Conservation (phyloP, 2,329 filamentous ascomycete species). For the Pyrenochaeta sp. region DNA sequence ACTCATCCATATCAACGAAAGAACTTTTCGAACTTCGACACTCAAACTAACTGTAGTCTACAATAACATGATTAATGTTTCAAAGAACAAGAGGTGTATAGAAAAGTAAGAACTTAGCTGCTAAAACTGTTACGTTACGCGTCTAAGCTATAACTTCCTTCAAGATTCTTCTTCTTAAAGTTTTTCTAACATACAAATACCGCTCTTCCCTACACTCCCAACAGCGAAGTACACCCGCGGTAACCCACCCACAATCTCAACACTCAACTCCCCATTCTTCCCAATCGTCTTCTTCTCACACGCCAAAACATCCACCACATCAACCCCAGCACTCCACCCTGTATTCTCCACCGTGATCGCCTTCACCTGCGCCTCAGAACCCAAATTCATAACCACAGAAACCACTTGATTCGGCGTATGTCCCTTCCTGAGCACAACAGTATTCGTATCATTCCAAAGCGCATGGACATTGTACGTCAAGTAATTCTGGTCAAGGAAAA, state of each 20-base stretch:
- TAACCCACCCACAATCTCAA: conserved; percentile 46
- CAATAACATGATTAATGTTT: too few species aligned
- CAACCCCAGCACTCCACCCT: conserved; percentile 33
- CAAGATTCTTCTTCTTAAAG: too few species aligned
- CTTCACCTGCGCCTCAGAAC: conserved; percentile 37
- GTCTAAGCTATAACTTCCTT: too few species aligned
- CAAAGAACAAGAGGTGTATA: too few species aligned
- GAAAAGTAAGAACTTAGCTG: too few species aligned
- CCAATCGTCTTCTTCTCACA: conserved; percentile 38
- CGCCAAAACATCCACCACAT: conserved; percentile 41
- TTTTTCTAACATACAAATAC: too few species aligned
- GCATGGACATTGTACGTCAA: conserved; percentile 51
- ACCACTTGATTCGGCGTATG: conserved; percentile 52
- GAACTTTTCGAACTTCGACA: too few species aligned
- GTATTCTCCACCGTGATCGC: conserved; percentile 41
- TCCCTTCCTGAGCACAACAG: conserved; percentile 56
- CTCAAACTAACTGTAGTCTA: too few species aligned
- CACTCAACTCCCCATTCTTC: conserved; percentile 33
- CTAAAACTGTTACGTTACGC: too few species aligned
- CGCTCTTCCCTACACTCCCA: conserved; percentile 3
- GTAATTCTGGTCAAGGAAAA: conserved; percentile 49
- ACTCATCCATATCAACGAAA: neutral
- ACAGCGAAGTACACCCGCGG: conserved; percentile 48
- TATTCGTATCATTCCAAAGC: conserved; percentile 54
- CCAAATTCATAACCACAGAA: conserved; percentile 54